Evolutionary conservation across 2,329 filamentous ascomycete genomes (phyloP).

Genomic region (Periglandula ipomoeae): DNA sequence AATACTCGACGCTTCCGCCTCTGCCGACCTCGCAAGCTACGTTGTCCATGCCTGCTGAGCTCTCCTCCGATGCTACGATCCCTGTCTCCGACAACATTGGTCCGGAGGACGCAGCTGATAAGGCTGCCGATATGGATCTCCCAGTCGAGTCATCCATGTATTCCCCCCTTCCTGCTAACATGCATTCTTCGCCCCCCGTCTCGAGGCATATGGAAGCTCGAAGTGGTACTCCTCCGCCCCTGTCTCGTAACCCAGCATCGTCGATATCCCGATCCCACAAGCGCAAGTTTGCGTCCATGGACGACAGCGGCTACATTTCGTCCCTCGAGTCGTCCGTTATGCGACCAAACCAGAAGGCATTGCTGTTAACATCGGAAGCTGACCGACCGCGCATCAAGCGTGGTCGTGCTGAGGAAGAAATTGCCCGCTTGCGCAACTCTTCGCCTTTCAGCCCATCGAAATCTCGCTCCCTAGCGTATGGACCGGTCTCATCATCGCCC

Average conservation of each 20-base stretch:
- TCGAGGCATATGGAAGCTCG: slow-evolving; percentile 48
- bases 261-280: slow-evolving; percentile 62
- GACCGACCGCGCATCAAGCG: slow-evolving; percentile 76
- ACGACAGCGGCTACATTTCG: slow-evolving; percentile 94
- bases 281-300: slow-evolving; percentile 70
- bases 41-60: slow-evolving; percentile 40
- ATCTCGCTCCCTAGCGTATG: slow-evolving; percentile 43
- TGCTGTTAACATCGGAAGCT: slow-evolving; percentile 67
- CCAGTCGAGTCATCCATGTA: slow-evolving; percentile 45
- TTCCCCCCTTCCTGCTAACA: slow-evolving; percentile 59
- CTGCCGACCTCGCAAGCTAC: slow-evolving; percentile 29
- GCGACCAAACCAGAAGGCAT: slow-evolving; percentile 55
- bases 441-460: slow-evolving; percentile 89
- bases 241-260: slow-evolving; percentile 49
- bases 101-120: slow-evolving; percentile 40
- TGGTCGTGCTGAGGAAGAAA: slow-evolving; percentile 90
- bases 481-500: slow-evolving; percentile 59
- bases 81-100: slow-evolving; percentile 58
- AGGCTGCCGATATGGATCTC: slow-evolving; percentile 28
- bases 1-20: slow-evolving; percentile 29
- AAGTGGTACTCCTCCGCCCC: slow-evolving; percentile 69
- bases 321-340: slow-evolving; percentile 86
- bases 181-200: slow-evolving; percentile 88
- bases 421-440: slow-evolving; percentile 83
- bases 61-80: slow-evolving; percentile 71